Conservation (phyloP, 2,329 filamentous ascomycete genomes). For the Botrytis deweyae region DNA sequence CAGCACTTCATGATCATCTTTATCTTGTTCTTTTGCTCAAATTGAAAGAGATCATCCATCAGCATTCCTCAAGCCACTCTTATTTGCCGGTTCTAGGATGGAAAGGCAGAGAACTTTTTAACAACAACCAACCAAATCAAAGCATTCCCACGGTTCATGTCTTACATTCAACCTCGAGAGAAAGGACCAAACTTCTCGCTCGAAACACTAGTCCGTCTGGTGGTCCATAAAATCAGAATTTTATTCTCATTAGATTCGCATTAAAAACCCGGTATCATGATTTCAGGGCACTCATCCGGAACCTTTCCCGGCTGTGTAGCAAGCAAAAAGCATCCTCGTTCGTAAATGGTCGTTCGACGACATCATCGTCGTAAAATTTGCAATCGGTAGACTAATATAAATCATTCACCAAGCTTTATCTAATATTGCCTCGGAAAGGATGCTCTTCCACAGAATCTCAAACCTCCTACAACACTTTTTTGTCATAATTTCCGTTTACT, state of each 20-base stretch:
- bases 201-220: too few species aligned
- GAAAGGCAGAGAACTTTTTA: neutral
- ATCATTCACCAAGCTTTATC: neutral
- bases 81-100: too few species aligned
- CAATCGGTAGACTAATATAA: neutral
- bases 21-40: neutral
- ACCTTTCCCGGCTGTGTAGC: neutral
- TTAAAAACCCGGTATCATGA: neutral
- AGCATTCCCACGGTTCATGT: neutral
- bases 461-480: neutral
- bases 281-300: neutral
- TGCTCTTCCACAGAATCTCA: too few species aligned
- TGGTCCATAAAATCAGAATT: neutral
- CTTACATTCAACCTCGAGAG: neutral
- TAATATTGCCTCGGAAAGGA: rapidly evolving
- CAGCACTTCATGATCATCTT: neutral
- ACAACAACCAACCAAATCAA: neutral
- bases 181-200: neutral
- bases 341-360: too few species aligned
- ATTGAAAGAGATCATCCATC: neutral
- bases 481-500: neutral
- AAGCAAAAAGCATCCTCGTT: neutral
- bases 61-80: neutral
- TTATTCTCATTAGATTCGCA: too few species aligned
- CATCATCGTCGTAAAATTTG: neutral